Conservation (phyloP, 176 grass and related monocot genomes). For the Saccharum spontaneum region DNA sequence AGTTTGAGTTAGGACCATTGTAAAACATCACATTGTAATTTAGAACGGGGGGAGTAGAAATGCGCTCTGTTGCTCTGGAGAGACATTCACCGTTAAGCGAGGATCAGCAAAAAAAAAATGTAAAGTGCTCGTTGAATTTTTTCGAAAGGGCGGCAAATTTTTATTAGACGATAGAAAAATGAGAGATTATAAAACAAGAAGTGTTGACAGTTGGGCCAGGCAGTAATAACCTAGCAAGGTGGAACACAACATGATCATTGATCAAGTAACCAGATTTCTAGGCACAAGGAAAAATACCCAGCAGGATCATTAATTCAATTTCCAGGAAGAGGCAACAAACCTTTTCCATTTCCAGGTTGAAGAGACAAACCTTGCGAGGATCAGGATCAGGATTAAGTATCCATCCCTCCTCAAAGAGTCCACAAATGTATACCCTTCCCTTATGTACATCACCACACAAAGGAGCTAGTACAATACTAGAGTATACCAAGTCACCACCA, state of each 20-base stretch:
- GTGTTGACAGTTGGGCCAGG: too few relatives aligned
- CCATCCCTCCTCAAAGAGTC: constrained; percentile 35
- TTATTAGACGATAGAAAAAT: too few relatives aligned
- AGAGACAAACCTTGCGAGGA: constrained; percentile 24
- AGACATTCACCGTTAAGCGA: background rate
- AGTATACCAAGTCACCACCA: constrained; percentile 58
- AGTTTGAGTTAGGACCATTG: too few relatives aligned
- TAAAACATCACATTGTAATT: too few relatives aligned
- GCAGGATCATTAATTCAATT: constrained; percentile 9
- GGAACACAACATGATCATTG: background rate
- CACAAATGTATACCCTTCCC: constrained; percentile 56
- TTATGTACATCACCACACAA: constrained; percentile 58
- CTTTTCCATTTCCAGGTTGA: background rate
- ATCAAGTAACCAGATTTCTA: background rate
- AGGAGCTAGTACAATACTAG: constrained; percentile 47
- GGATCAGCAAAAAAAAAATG: background rate
- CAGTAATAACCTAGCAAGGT: background rate
- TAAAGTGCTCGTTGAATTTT: too few relatives aligned
- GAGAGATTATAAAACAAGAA: too few relatives aligned
- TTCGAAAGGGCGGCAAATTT: too few relatives aligned
- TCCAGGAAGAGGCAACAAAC: constrained; percentile 3
- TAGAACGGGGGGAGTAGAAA: too few relatives aligned
- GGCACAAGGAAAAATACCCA: background rate
- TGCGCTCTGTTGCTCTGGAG: background rate
- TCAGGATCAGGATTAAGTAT: constrained; percentile 23